A percentile compares a stretch with the other conserved stretches of the same genome.
phyloP scores from a whole-genome alignment of 83 land plant genomes.

The Diphasiastrum complanatum region DNA sequence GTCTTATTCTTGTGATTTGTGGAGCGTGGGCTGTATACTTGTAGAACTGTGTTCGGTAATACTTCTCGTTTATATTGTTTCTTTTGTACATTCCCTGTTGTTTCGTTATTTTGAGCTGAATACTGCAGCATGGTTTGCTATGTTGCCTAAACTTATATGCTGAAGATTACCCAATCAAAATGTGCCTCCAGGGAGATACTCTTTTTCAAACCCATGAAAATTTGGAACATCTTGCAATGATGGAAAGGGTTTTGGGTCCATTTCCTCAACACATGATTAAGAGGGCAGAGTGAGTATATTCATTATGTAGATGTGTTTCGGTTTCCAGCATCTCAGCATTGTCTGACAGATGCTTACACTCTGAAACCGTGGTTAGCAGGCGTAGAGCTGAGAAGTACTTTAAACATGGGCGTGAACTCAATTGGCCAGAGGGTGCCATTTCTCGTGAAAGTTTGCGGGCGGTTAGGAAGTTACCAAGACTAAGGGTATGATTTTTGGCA shows the following conservation, averaged over 20 bases:
- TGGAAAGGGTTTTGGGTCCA: slow-evolving; percentile 84
- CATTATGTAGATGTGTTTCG: neutral
- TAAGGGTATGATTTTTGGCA: slow-evolving; percentile 31
- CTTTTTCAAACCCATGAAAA: slow-evolving; percentile 94
- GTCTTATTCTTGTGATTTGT: slow-evolving; percentile 84
- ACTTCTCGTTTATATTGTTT: slow-evolving; percentile 4
- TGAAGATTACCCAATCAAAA: slow-evolving; percentile 37
- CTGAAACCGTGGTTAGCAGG: slow-evolving; percentile 28
- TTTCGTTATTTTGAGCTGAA: neutral
- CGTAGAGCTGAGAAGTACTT: slow-evolving; percentile 57
- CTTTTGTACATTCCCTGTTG: slow-evolving; percentile 5
- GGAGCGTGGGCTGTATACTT: slow-evolving; percentile 92
- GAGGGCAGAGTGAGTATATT: slow-evolving; percentile 53
- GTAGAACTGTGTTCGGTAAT: slow-evolving; percentile 84
- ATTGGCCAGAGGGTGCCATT: slow-evolving; percentile 84
- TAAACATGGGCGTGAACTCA: slow-evolving; percentile 40
- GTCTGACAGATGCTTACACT: neutral
- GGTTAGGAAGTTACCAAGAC: slow-evolving; percentile 47
- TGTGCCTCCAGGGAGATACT: slow-evolving; percentile 53
- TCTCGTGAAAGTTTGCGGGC: slow-evolving; percentile 72
- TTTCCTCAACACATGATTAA: slow-evolving; percentile 66
- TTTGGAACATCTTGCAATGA: slow-evolving; percentile 91
- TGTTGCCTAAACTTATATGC: neutral
- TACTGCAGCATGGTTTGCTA: neutral
- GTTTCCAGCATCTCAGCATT: neutral